A percentile compares a stretch with the other conserved stretches of the same genome.
Evolutionary conservation across 495 filamentous ascomycete species (phyloP).

Genomic region (Neurospora sp.): DNA sequence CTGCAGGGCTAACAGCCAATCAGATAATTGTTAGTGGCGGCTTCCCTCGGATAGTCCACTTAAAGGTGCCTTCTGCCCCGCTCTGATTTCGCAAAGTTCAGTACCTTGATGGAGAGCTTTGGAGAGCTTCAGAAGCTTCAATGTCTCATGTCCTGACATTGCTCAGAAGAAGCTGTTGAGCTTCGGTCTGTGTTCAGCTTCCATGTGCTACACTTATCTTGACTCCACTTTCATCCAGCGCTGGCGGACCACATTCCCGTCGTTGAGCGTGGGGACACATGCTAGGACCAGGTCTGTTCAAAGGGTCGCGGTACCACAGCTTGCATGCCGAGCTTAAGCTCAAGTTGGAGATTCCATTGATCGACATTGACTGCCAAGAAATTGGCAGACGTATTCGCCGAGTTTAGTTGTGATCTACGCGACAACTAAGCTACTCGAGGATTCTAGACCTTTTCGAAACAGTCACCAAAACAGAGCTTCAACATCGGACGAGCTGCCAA

Average conservation of each 20-base stretch:
- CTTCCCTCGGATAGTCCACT: neutral
- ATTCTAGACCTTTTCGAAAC: neutral
- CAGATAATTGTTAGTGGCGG: neutral
- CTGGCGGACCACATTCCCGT: neutral
- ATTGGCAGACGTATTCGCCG: neutral
- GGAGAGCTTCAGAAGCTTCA: neutral
- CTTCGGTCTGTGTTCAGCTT: neutral
- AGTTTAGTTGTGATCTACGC: neutral
- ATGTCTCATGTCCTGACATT: neutral
- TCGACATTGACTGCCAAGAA: neutral
- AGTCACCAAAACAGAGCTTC: neutral
- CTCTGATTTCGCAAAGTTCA: neutral
- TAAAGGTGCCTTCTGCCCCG: neutral
- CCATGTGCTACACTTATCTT: neutral
- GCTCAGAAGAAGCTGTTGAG: neutral
- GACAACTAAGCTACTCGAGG: neutral
- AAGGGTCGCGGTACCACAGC: neutral
- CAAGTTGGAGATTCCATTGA: neutral
- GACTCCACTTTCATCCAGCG: neutral
- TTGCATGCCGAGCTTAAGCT: neutral
- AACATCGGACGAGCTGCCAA: neutral
- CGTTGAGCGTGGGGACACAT: neutral
- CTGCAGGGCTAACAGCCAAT: neutral
- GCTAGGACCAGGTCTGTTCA: neutral
- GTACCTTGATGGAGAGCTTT: neutral